Evolutionary conservation across 495 filamentous ascomycete species (phyloP).

Genomic region (Evernia prunastri): DNA sequence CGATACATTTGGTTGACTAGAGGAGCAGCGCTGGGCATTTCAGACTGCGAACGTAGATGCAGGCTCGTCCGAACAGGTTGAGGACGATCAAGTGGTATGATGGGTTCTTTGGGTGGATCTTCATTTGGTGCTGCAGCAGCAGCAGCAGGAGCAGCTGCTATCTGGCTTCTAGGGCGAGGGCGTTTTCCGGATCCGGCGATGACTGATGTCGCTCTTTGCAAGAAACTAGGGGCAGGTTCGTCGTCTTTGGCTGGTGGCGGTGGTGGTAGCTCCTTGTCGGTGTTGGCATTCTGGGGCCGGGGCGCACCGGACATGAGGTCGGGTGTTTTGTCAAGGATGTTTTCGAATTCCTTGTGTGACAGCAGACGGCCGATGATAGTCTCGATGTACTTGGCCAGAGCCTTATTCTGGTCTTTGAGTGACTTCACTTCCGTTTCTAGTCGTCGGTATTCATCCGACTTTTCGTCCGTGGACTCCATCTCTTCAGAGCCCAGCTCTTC

Average conservation of each 20-base stretch:
- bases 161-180: conserved; percentile 52
- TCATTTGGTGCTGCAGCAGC: conserved; percentile 43
- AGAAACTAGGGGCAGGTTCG: conserved; percentile 43
- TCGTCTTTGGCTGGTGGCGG: conserved; percentile 60
- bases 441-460: conserved; percentile 53
- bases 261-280: conserved; percentile 80
- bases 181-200: conserved; percentile 37
- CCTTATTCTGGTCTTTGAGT: conserved; percentile 94
- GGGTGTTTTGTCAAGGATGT: conserved; percentile 73
- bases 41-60: conserved; percentile 61
- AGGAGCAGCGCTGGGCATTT: conserved; percentile 55
- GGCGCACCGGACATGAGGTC: conserved; percentile 46
- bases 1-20: conserved; percentile 84
- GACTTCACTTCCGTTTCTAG: conserved; percentile 72
- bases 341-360: conserved; percentile 89
- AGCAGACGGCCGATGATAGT: conserved; percentile 93
- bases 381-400: conserved; percentile 93
- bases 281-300: conserved; percentile 36
- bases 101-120: conserved; percentile 75
- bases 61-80: conserved; percentile 50
- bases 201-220: conserved; percentile 78
- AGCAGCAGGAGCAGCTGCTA: conserved; percentile 35
- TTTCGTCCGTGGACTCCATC: conserved; percentile 44
- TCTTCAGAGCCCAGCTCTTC: conserved; percentile 73
- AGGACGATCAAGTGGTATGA: conserved; percentile 67